Conservation (phyloP, 2,329 filamentous ascomycete genomes). For the Drechmeria coniospora region DNA sequence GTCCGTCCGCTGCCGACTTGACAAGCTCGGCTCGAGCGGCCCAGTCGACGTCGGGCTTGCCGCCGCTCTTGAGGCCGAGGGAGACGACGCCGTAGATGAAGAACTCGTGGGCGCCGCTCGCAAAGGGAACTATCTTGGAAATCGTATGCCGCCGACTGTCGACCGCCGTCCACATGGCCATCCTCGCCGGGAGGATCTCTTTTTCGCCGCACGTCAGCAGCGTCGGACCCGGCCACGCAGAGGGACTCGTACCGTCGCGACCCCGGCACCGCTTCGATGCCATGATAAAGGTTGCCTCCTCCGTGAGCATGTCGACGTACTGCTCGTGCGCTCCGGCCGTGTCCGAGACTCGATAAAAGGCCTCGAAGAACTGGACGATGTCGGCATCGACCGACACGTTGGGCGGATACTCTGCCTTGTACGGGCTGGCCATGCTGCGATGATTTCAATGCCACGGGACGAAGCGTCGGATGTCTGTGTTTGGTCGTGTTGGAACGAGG, state of each 20-base stretch:
- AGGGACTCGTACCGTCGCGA: conserved; percentile 9
- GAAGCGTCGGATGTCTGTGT: too few species aligned
- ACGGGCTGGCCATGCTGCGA: conserved; percentile 4
- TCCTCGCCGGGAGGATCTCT: conserved; percentile 14
- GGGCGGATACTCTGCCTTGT: conserved; percentile 7
- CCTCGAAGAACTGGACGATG: conserved; percentile 12
- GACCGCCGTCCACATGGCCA: conserved; percentile 16
- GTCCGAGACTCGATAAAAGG: conserved; percentile 17
- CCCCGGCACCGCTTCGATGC: conserved; percentile 12
- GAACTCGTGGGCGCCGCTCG: conserved; percentile 10
- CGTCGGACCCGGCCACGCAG: too few species aligned
- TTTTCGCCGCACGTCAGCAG: too few species aligned
- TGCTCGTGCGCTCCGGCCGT: conserved; percentile 12
- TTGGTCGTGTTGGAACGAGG: too few species aligned
- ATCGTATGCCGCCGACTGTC: conserved; percentile 13
- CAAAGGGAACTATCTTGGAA: conserved; percentile 15
- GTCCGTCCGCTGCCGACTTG: conserved; percentile 27
- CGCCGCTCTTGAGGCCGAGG: conserved; percentile 11
- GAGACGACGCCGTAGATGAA: conserved; percentile 18
- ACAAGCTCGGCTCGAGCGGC: conserved; percentile 35
- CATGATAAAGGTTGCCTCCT: conserved; percentile 15
- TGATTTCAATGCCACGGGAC: not conserved
- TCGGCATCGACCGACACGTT: conserved; percentile 8
- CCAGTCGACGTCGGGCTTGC: conserved; percentile 30
- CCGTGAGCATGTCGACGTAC: conserved; percentile 13